Evolutionary conservation across 2,329 filamentous ascomycete species (phyloP).

Genomic region (Cladophialophora yegresii): DNA sequence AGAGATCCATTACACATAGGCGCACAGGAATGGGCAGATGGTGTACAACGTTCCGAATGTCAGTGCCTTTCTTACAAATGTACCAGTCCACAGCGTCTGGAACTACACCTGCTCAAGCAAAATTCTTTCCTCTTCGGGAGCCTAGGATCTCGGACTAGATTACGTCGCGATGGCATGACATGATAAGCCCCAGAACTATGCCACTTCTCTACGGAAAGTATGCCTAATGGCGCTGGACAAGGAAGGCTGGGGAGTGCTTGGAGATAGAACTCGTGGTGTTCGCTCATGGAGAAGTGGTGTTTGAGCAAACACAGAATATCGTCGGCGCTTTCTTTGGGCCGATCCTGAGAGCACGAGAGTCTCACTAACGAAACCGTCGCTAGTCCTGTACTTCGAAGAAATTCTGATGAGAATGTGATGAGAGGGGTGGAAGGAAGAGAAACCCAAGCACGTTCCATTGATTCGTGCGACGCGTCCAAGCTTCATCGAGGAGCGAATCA

Average conservation of each 20-base stretch:
- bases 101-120: no score
- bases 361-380: neutral
- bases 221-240: no score
- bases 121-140: neutral
- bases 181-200: no score
- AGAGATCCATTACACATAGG: no score
- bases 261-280: neutral
- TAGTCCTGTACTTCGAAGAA: neutral
- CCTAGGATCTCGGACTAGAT: neutral
- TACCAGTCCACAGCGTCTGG: no score
- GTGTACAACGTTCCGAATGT: no score
- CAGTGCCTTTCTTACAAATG: no score
- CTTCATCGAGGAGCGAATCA: neutral
- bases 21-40: no score
- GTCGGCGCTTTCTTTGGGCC: no score
- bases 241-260: neutral
- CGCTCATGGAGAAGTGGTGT: neutral
- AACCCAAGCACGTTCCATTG: neutral
- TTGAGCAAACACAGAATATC: neutral
- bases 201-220: no score
- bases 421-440: neutral
- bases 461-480: neutral
- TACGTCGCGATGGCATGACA: neutral
- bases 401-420: neutral
- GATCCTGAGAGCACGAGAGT: neutral